Evolutionary conservation across 805 yeast genomes (phyloP).

Genomic region (Yarrowia yakushimensis): DNA sequence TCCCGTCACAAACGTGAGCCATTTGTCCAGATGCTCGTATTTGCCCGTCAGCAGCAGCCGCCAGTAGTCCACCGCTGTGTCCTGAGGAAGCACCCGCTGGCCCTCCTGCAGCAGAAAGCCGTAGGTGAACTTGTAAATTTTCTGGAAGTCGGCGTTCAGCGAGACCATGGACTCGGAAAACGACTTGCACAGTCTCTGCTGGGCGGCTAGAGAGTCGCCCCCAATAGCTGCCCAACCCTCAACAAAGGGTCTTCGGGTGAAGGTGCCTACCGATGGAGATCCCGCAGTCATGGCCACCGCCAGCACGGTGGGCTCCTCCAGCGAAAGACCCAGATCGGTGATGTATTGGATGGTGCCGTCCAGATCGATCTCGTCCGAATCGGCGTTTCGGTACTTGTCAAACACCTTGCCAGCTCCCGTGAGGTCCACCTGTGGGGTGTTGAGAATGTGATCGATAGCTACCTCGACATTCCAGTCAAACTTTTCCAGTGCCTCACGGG

Average conservation of each 20-base stretch:
- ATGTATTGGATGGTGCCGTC: constrained; percentile 75
- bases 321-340: constrained; percentile 61
- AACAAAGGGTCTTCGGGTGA: constrained; percentile 50
- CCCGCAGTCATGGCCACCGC: constrained; percentile 66
- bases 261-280: constrained; percentile 64
- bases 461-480: constrained; percentile 35
- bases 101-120: constrained; percentile 59
- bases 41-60: constrained; percentile 52
- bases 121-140: constrained; percentile 70
- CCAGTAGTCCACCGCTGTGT: constrained; percentile 77
- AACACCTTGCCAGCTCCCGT: constrained; percentile 29
- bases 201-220: background rate
- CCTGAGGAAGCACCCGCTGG: constrained; percentile 53
- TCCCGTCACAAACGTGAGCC: constrained; percentile 54
- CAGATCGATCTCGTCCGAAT: constrained; percentile 52
- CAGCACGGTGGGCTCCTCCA: constrained; percentile 71
- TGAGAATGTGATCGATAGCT: constrained; percentile 31
- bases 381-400: constrained; percentile 31
- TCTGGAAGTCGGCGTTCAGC: constrained; percentile 40
- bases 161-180: background rate
- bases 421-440: constrained; percentile 3
- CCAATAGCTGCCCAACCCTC: constrained; percentile 51
- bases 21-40: constrained; percentile 38
- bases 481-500: constrained; percentile 29
- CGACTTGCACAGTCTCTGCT: background rate